phyloP scores from a whole-genome alignment of 1,139 yeast species.

The Taphrina flavorubra region DNA sequence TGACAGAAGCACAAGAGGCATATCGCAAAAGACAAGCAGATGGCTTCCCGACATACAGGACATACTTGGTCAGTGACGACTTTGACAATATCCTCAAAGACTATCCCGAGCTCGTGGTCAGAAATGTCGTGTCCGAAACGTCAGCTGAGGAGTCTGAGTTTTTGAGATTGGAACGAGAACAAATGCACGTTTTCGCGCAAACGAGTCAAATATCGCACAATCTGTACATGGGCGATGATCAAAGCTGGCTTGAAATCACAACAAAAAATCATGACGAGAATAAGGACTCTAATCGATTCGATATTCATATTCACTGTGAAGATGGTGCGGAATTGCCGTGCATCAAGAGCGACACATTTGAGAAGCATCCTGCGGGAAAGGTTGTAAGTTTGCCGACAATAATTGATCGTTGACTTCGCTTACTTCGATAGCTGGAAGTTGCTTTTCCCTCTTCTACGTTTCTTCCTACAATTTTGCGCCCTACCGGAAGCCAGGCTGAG shows the following conservation, averaged over 20 bases:
- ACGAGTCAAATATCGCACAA: slow-evolving; percentile 60
- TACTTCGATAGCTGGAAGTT: slow-evolving; percentile 42
- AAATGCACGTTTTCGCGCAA: slow-evolving; percentile 80
- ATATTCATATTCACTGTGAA: slow-evolving; percentile 37
- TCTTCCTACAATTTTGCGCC: too few relatives aligned
- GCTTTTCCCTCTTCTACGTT: slow-evolving; percentile 27
- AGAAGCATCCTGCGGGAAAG: slow-evolving; percentile 12
- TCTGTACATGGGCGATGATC: slow-evolving; percentile 81
- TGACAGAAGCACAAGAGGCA: slow-evolving; percentile 17
- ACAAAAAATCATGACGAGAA: slow-evolving; percentile 30
- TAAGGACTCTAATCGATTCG: neutral
- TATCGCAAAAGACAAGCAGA: slow-evolving; percentile 6
- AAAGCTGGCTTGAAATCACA: slow-evolving; percentile 55
- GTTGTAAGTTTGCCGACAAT: neutral
- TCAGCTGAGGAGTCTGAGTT: slow-evolving; percentile 53
- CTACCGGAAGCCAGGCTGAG: neutral
- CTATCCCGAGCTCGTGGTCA: slow-evolving; percentile 45
- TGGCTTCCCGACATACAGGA: slow-evolving; percentile 41
- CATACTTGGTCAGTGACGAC: slow-evolving; percentile 45
- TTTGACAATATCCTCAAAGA: slow-evolving; percentile 45
- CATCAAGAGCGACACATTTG: slow-evolving; percentile 20
- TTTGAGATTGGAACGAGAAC: slow-evolving; percentile 74
- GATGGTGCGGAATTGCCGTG: slow-evolving; percentile 42
- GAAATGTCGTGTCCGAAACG: neutral
- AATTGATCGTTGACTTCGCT: slow-evolving; percentile 38